These are phyloP conservation scores for Auxenochlorella pyrenoidosa DNA, from an alignment of 139 green algal genomes.

Conservation along the genomic window DNA sequence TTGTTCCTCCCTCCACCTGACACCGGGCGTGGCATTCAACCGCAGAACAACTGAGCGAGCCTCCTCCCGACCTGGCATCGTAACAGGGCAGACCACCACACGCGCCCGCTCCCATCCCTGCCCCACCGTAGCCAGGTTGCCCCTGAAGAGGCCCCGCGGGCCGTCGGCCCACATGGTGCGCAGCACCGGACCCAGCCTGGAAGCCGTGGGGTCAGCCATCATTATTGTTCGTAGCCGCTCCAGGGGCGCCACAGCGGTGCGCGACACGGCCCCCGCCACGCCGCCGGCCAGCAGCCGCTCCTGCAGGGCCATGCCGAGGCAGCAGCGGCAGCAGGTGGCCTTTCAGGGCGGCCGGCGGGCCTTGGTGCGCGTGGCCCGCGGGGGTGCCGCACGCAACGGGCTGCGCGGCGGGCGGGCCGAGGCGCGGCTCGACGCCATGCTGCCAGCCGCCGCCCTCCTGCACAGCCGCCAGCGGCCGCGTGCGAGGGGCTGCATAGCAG, in stretches of 20 bases:
- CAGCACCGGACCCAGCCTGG: not conserved
- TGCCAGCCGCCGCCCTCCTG: too few relatives aligned
- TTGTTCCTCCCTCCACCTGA: too few relatives aligned
- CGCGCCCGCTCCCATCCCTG: not conserved
- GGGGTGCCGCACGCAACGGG: too few relatives aligned
- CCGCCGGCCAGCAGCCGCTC: slow-evolving; percentile 49
- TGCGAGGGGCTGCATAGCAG: too few relatives aligned
- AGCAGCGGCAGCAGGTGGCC: too few relatives aligned
- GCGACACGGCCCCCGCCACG: slow-evolving; percentile 46
- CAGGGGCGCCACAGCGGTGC: slow-evolving; percentile 45
- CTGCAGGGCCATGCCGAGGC: not conserved
- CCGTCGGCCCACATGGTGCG: slow-evolving; percentile 41
- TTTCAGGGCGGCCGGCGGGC: too few relatives aligned
- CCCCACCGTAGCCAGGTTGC: slow-evolving; percentile 45
- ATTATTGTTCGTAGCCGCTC: slow-evolving; percentile 43
- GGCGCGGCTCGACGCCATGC: too few relatives aligned
- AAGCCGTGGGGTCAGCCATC: not conserved
- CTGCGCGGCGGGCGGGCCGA: too few relatives aligned
- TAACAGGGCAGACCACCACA: not conserved
- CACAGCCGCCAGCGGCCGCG: too few relatives aligned
- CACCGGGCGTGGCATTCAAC: too few relatives aligned
- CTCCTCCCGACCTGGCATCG: not conserved
- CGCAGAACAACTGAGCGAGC: too few relatives aligned
- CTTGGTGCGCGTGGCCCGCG: too few relatives aligned
- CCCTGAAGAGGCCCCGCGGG: slow-evolving; percentile 34